A percentile compares a stretch with the other conserved stretches of the same genome.
Evolutionary conservation across 2,329 filamentous ascomycete species (phyloP).

Genomic region (Exophiala bonariae): DNA sequence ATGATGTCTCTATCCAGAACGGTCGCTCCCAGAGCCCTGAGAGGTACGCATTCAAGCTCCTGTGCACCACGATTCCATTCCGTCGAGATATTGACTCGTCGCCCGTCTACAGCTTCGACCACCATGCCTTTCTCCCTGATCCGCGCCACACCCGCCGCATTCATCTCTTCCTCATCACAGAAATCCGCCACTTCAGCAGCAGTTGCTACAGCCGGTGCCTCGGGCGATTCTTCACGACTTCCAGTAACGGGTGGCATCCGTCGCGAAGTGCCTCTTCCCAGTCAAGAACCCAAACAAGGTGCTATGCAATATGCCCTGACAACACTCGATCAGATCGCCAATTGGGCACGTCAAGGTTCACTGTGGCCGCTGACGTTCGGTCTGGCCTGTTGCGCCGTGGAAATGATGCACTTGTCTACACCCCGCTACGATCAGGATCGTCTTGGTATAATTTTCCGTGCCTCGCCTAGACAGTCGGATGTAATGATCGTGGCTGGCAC

Average conservation of each 20-base stretch:
- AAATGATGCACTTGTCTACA: conserved; percentile 91
- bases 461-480: conserved; percentile 82
- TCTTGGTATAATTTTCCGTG: conserved; percentile 86
- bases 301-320: conserved; percentile 53
- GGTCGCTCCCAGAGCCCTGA: conserved; percentile 55
- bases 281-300: conserved; percentile 51
- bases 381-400: conserved; percentile 83
- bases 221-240: conserved; percentile 31
- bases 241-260: conserved; percentile 43
- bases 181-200: conserved; percentile 44
- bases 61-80: conserved; percentile 17
- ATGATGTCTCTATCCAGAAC: conserved; percentile 55
- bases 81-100: conserved; percentile 11
- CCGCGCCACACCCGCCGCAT: conserved; percentile 38
- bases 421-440: conserved; percentile 88
- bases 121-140: conserved; percentile 31
- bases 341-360: conserved; percentile 82
- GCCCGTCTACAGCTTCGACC: conserved; percentile 28
- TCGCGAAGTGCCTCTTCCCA: conserved; percentile 49
- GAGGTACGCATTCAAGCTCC: conserved; percentile 43
- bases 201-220: conserved; percentile 39
- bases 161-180: conserved; percentile 39
- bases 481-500: conserved; percentile 94
- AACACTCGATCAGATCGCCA: conserved; percentile 66
- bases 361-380: conserved; percentile 89